Evolutionary conservation across 257 asterid species (phyloP).

Genomic region (Solanum lignicaule): DNA sequence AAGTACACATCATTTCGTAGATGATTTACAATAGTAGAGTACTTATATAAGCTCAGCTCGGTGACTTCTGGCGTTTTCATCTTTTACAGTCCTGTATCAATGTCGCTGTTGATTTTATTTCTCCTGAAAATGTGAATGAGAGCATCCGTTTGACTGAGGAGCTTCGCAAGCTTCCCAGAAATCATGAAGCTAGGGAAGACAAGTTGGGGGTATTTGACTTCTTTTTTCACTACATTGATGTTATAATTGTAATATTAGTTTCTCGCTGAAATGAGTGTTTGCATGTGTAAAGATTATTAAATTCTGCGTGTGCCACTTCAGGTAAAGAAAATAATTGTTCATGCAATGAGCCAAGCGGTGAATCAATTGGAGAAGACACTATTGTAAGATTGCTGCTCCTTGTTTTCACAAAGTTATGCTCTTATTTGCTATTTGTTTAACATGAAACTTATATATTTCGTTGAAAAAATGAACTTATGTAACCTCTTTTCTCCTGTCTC

Average conservation of each 20-base stretch:
- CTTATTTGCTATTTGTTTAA: background rate
- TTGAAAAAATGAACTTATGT: background rate
- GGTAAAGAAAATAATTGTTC: constrained; percentile 13
- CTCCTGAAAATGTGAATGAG: constrained; percentile 29
- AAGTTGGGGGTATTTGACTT: constrained; percentile 27
- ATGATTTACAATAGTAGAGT: background rate
- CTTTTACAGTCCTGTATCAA: constrained; percentile 34
- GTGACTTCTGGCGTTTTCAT: background rate
- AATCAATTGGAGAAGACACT: background rate
- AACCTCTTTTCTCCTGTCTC: background rate
- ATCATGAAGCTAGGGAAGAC: constrained; percentile 34
- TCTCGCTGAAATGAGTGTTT: background rate
- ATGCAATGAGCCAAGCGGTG: constrained; percentile 7
- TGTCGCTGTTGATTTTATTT: constrained; percentile 36
- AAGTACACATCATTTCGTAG: background rate
- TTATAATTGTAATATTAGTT: background rate
- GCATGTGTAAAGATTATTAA: background rate
- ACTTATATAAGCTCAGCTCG: background rate
- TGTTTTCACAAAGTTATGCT: background rate
- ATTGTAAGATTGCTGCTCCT: constrained; percentile 4
- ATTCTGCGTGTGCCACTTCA: background rate
- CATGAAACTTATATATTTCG: background rate
- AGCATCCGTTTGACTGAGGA: constrained; percentile 30
- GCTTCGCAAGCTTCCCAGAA: constrained; percentile 25
- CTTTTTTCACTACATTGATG: background rate